phyloP scores from a whole-genome alignment of 2,329 filamentous ascomycete species.

The Aspergillus clavatus region DNA sequence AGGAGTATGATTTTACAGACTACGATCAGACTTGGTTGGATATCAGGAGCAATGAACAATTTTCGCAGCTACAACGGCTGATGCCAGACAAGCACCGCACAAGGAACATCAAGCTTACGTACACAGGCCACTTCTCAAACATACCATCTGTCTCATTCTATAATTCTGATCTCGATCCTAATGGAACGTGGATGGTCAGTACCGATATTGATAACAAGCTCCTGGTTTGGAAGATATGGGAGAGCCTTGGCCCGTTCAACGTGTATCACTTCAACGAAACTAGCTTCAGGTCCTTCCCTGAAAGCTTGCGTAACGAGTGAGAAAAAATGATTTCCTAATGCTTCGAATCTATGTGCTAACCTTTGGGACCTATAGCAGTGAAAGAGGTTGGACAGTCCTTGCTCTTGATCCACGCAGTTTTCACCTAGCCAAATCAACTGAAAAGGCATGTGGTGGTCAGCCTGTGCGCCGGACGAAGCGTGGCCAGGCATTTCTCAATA shows the following conservation, averaged over 20 bases:
- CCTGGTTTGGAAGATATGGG: conserved; percentile 48
- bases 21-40: conserved; percentile 32
- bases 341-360: neutral
- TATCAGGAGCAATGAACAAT: conserved; percentile 21
- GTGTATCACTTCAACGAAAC: conserved; percentile 28
- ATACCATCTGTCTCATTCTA: conserved; percentile 57
- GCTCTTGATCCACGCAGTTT: conserved; percentile 44
- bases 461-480: conserved; percentile 17
- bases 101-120: conserved; percentile 40
- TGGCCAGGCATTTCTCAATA: conserved; percentile 23
- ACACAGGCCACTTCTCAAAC: conserved; percentile 45
- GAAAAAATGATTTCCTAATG: neutral
- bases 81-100: conserved; percentile 33
- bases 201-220: conserved; percentile 52
- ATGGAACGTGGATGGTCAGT: conserved; percentile 54
- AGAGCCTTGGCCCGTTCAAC: conserved; percentile 25
- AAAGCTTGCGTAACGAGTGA: conserved; percentile 25
- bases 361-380: conserved; percentile 11
- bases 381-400: conserved; percentile 44
- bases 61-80: conserved; percentile 25
- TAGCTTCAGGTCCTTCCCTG: conserved; percentile 16
- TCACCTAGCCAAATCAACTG: conserved; percentile 28
- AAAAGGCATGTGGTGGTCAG: conserved; percentile 40
- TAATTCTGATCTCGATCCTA: conserved; percentile 52
- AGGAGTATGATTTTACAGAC: conserved; percentile 14